phyloP scores from a whole-genome alignment of 441 rosid genomes.

The Metrosideros polymorpha region DNA sequence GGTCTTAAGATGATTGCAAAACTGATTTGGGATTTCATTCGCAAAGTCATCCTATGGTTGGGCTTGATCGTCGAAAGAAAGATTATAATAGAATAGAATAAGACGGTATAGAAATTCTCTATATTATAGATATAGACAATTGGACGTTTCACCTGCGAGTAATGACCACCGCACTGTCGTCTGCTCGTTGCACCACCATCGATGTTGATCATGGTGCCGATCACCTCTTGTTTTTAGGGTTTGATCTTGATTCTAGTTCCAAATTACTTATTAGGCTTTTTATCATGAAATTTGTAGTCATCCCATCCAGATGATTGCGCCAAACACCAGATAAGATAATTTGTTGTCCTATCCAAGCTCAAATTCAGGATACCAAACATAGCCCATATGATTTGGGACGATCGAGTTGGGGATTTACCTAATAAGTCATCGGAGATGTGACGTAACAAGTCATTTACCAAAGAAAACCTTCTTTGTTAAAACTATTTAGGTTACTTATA shows the following conservation, averaged over 20 bases:
- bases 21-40: background rate
- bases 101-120: background rate
- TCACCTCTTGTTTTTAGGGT: background rate
- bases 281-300: background rate
- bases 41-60: background rate
- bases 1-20: background rate
- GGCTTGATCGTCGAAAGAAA: no score
- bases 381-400: rapidly evolving
- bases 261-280: background rate
- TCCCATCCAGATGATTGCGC: rapidly evolving
- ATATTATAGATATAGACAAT: background rate
- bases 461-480: background rate
- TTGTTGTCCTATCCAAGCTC: no score
- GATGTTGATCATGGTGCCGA: background rate
- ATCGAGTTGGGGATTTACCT: background rate
- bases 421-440: background rate
- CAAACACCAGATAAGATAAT: background rate
- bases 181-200: no score
- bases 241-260: background rate
- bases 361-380: no score
- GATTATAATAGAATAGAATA: background rate
- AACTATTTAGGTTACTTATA: background rate
- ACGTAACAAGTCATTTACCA: background rate
- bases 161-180: background rate
- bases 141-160: background rate